These are phyloP conservation scores for Polychytrium aggregatum DNA, from an alignment of 192 early-diverging fungal genomes.

Conservation along the genomic window DNA sequence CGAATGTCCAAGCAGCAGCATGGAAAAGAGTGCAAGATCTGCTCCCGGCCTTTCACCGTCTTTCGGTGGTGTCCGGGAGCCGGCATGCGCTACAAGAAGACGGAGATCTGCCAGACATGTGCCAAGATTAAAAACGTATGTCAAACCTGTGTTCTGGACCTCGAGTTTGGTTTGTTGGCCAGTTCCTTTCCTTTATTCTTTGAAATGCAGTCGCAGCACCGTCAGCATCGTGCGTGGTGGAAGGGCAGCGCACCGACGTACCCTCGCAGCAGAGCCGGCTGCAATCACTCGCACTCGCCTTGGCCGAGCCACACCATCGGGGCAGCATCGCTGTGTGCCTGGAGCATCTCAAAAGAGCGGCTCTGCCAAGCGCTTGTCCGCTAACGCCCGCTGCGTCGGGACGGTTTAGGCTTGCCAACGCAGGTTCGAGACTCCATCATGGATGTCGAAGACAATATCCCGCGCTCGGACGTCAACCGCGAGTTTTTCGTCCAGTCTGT, in stretches of 20 bases:
- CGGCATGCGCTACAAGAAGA: slow-evolving; percentile 95
- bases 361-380: background rate
- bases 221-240: too few relatives aligned
- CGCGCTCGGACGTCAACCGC: slow-evolving; percentile 74
- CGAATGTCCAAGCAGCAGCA: slow-evolving; percentile 61
- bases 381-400: background rate
- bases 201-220: too few relatives aligned
- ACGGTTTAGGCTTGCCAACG: slow-evolving; percentile 59
- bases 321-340: too few relatives aligned
- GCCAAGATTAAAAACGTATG: slow-evolving; percentile 98
- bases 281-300: too few relatives aligned
- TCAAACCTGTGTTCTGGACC: slow-evolving; percentile 91
- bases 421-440: slow-evolving; percentile 88
- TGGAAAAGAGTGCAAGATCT: slow-evolving; percentile 69
- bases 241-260: background rate
- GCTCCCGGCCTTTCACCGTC: slow-evolving; percentile 83
- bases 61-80: slow-evolving; percentile 94
- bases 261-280: too few relatives aligned
- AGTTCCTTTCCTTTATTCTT: too few relatives aligned
- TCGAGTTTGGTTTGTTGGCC: slow-evolving; percentile 59
- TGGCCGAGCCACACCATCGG: too few relatives aligned
- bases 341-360: too few relatives aligned
- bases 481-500: slow-evolving; percentile 77
- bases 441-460: slow-evolving; percentile 62
- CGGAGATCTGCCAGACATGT: slow-evolving; percentile 95